These are phyloP conservation scores for Trypanosomatidae sp. DNA, from an alignment of 208 protist species.

Conservation along the genomic window DNA sequence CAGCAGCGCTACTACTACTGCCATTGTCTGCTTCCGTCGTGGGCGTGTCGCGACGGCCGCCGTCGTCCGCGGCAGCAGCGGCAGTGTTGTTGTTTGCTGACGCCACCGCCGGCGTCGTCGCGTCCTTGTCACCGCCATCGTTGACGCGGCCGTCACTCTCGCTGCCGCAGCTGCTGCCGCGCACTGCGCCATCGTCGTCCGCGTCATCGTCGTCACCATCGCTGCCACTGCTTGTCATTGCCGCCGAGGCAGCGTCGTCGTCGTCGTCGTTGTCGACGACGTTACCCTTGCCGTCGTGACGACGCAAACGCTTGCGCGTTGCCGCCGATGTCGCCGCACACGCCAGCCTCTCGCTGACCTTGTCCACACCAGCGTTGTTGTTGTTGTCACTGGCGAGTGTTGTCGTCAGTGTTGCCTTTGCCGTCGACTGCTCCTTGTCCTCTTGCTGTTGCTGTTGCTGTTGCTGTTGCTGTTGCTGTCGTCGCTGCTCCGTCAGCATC, in stretches of 20 bases:
- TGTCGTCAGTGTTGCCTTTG: neutral
- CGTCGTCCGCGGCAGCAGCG: too few relatives aligned
- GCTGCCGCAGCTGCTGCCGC: too few relatives aligned
- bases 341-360: neutral
- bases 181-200: neutral
- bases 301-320: too few relatives aligned
- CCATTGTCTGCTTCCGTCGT: neutral
- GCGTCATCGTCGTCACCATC: neutral
- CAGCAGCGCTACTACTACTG: neutral
- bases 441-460: neutral
- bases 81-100: neutral
- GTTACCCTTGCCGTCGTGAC: too few relatives aligned
- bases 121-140: neutral
- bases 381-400: neutral
- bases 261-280: neutral
- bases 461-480: neutral
- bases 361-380: neutral
- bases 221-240: neutral
- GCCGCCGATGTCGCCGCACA: too few relatives aligned
- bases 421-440: neutral
- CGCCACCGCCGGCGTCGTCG: neutral
- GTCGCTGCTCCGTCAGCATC: conserved; percentile 33
- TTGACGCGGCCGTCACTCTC: too few relatives aligned
- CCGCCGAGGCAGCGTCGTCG: neutral
- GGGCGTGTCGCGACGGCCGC: neutral